phyloP scores from a whole-genome alignment of 2,329 filamentous ascomycete species.

The Epichloe scottii region DNA sequence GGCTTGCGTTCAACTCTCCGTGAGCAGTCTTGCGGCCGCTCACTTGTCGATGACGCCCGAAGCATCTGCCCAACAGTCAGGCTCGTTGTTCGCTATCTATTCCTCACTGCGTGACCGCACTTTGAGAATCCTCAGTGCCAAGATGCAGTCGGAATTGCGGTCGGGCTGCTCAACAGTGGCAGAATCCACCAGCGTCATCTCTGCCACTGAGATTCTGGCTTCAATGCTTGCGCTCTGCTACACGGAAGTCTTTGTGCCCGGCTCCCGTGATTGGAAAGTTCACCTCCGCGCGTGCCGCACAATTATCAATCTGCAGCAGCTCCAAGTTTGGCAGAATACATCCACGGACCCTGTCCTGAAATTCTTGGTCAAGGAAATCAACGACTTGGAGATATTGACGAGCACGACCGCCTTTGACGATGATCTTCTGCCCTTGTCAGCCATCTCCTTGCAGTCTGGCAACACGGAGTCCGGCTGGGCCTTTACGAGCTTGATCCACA shows the following conservation, averaged over 20 bases:
- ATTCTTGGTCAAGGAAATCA: constrained; percentile 6
- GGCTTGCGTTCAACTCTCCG: constrained; percentile 9
- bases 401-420: constrained; percentile 4
- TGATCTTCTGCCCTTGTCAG: not conserved
- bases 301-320: constrained; percentile 1
- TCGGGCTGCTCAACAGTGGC: not conserved
- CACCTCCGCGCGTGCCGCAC: constrained; percentile 6
- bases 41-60: constrained; percentile 5
- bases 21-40: constrained; percentile 5
- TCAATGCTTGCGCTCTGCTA: constrained; percentile 7
- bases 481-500: constrained; percentile 4
- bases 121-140: constrained; percentile 2
- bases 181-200: not conserved
- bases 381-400: constrained; percentile 5
- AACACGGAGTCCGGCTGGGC: constrained; percentile 4
- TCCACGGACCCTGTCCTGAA: constrained; percentile 2
- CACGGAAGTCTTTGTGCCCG: constrained; percentile 6
- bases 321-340: not conserved
- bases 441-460: not conserved
- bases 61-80: not conserved
- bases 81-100: constrained; percentile 1
- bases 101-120: constrained; percentile 2
- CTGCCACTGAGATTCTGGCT: constrained; percentile 3
- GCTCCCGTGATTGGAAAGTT: constrained; percentile 5
- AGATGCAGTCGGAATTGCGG: constrained; percentile 1